A percentile compares a stretch with the other conserved stretches of the same genome.
Conservation (phyloP, 148 eudicot genomes). For the Chenopodium quinoa region DNA sequence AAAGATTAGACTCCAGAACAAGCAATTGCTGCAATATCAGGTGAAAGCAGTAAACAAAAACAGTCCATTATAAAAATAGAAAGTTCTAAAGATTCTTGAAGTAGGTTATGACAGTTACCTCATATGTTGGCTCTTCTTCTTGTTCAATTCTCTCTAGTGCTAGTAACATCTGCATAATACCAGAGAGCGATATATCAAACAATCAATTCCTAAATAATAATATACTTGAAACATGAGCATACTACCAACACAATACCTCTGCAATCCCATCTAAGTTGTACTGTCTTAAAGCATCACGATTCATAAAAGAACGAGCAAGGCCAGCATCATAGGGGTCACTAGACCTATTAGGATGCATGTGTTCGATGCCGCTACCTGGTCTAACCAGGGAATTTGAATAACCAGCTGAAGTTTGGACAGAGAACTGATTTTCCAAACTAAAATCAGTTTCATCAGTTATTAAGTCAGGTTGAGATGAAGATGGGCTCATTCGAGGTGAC, state of each 20-base stretch:
- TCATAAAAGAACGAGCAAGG: conserved; percentile 40
- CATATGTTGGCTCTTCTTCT: conserved; percentile 72
- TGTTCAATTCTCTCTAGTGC: conserved; percentile 85
- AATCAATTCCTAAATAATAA: neutral
- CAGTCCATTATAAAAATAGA: neutral
- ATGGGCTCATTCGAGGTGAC: conserved; percentile 24
- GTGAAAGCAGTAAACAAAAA: neutral
- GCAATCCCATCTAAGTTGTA: conserved; percentile 72
- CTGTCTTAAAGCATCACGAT: conserved; percentile 43
- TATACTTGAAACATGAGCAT: neutral
- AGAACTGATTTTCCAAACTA: conserved; percentile 28
- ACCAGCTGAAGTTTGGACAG: conserved; percentile 32
- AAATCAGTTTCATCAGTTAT: conserved; percentile 27
- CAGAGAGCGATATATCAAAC: conserved; percentile 6
- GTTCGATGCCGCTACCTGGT: conserved; percentile 35
- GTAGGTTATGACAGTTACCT: conserved; percentile 42
- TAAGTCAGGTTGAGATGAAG: conserved; percentile 35
- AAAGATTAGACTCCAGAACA: conserved; percentile 73
- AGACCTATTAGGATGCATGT: conserved; percentile 29
- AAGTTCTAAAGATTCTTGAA: neutral
- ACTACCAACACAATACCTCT: conserved; percentile 54
- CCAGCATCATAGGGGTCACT: conserved; percentile 40
- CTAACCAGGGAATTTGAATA: conserved; percentile 32
- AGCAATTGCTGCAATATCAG: conserved; percentile 60
- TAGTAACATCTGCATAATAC: conserved; percentile 53